Evolutionary conservation across 768 basidiomycete genomes (phyloP).

Genomic region (Boletus rex-veris): DNA sequence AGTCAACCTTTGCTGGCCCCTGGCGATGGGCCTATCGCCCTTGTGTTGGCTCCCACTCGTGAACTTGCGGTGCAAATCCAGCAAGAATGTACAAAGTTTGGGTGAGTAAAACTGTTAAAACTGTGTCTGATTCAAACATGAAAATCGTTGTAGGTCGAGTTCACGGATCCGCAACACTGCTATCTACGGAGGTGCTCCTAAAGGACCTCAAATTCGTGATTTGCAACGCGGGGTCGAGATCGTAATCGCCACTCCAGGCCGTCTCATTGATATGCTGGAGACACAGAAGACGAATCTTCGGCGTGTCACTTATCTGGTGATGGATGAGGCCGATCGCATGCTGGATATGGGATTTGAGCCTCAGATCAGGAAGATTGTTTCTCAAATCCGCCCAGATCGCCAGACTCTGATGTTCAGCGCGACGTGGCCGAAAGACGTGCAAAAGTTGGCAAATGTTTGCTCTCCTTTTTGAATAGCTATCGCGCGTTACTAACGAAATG

Average conservation of each 20-base stretch:
- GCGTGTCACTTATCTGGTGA: conserved; percentile 94
- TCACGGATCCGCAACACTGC: conserved; percentile 98
- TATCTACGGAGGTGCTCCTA: conserved; percentile 98
- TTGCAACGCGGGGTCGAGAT: conserved; percentile 96
- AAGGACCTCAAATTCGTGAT: conserved; percentile 97
- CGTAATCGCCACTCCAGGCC: conserved; percentile 99
- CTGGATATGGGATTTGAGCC: conserved; percentile 99
- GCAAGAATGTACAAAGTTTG: conserved; percentile 98
- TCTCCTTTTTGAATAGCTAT: not conserved
- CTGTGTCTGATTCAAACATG: not conserved
- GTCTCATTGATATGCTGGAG: conserved; percentile 99
- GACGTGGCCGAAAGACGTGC: conserved; percentile 99
- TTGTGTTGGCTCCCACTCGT: conserved; percentile 95
- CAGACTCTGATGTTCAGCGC: conserved; percentile 99
- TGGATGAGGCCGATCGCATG: conserved; percentile 99
- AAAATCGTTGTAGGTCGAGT: conserved; percentile 52
- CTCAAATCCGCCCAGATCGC: conserved; percentile 96
- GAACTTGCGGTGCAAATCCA: conserved; percentile 99
- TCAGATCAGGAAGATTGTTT: conserved; percentile 96
- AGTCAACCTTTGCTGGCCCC: conserved; percentile 90
- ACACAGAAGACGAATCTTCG: conserved; percentile 93
- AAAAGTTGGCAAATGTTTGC: conserved; percentile 86
- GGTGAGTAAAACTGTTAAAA: conserved; percentile 44
- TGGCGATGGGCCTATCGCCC: conserved; percentile 96
- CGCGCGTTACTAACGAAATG: not conserved